A percentile compares a stretch with the other conserved stretches of the same genome.
phyloP scores from a whole-genome alignment of 2,329 filamentous ascomycete species.

The Daldinia sp. region DNA sequence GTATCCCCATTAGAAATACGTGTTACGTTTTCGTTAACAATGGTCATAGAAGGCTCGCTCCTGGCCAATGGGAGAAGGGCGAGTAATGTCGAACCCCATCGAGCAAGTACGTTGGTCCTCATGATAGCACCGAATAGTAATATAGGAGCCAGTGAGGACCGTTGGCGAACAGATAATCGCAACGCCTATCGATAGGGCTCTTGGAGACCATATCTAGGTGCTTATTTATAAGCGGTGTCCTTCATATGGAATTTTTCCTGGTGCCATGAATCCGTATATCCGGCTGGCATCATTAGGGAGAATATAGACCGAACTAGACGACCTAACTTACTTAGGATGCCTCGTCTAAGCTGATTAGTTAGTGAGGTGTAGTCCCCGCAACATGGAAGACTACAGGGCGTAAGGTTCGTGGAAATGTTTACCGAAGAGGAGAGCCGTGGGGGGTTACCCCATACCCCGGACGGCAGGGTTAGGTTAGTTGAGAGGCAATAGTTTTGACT shows the following conservation, averaged over 20 bases:
- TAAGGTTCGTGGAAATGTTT: not conserved
- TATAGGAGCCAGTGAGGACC: not conserved
- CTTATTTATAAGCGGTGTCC: not conserved
- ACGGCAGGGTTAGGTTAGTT: not conserved
- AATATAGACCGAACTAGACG: not conserved
- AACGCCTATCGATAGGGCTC: not conserved
- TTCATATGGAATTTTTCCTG: not conserved
- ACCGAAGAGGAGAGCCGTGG: constrained; percentile 5
- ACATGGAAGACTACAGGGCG: not conserved
- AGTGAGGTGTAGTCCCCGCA: not conserved
- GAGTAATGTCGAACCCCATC: not conserved
- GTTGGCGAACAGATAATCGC: not conserved
- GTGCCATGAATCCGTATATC: not conserved
- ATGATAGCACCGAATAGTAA: not conserved
- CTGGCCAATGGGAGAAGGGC: not conserved
- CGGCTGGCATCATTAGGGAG: not conserved
- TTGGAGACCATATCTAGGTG: not conserved
- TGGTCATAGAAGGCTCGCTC: not conserved
- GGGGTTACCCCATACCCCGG: not conserved
- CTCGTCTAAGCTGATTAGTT: not conserved
- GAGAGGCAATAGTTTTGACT: not conserved
- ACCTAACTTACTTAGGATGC: not conserved
- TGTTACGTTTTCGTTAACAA: not conserved
- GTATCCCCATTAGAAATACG: not conserved
- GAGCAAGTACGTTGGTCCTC: not conserved